phyloP scores from a whole-genome alignment of 2,329 filamentous ascomycete genomes.

The Hymenoscyphus linearis region DNA sequence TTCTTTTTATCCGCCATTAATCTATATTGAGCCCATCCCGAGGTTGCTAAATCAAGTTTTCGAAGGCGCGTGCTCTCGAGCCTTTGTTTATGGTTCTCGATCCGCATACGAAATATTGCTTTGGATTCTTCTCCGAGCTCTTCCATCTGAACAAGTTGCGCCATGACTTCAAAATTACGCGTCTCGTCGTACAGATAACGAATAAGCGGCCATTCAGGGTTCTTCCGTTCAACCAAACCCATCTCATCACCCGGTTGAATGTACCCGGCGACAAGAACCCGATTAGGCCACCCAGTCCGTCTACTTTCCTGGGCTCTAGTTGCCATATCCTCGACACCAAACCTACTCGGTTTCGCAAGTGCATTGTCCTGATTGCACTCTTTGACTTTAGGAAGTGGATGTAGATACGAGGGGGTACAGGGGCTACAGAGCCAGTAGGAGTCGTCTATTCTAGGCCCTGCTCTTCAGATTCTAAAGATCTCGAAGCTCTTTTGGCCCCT shows the following conservation, averaged over 20 bases:
- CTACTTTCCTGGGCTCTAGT: conserved; percentile 49
- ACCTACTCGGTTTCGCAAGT: too few species aligned
- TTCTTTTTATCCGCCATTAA: conserved; percentile 43
- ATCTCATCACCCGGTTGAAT: conserved; percentile 54
- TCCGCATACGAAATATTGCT: conserved; percentile 5
- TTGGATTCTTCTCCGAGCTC: conserved; percentile 12
- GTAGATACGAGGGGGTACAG: too few species aligned
- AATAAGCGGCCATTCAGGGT: conserved; percentile 58
- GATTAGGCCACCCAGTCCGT: conserved; percentile 62
- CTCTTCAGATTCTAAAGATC: too few species aligned
- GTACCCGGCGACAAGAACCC: conserved; percentile 50
- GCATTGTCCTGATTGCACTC: too few species aligned
- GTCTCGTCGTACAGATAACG: conserved; percentile 53
- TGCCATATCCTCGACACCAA: conserved; percentile 57
- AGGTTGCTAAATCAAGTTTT: conserved; percentile 51
- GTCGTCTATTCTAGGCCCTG: too few species aligned
- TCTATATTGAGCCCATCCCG: conserved; percentile 30
- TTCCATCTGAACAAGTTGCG: conserved; percentile 10
- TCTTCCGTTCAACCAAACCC: conserved; percentile 46
- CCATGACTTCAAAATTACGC: conserved; percentile 31
- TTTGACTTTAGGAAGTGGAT: too few species aligned
- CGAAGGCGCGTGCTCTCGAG: conserved; percentile 2
- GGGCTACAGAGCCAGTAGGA: too few species aligned
- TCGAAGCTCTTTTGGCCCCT: too few species aligned
- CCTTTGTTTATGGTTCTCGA: conserved; percentile 21